A percentile compares a stretch with the other conserved stretches of the same genome.
phyloP scores from a whole-genome alignment of 2,329 filamentous ascomycete species.

The Aplosporella prunicola region DNA sequence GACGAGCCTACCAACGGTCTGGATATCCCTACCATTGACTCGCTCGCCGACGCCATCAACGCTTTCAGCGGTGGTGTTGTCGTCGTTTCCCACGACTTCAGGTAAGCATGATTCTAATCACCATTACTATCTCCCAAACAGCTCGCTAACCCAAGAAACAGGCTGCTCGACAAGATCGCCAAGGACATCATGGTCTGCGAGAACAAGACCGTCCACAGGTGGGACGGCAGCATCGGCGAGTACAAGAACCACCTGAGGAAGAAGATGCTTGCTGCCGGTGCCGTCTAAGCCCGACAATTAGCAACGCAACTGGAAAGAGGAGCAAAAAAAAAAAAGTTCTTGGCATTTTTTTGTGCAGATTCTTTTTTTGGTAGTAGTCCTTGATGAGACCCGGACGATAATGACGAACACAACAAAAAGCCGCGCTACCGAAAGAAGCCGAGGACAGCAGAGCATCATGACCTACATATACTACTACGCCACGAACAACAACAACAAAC shows the following conservation, averaged over 20 bases:
- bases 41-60: constrained; percentile 94
- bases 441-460: too few relatives aligned
- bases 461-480: too few relatives aligned
- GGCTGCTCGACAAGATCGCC: constrained; percentile 96
- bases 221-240: constrained; percentile 80
- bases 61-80: constrained; percentile 93
- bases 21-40: constrained; percentile 97
- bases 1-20: constrained; percentile 99
- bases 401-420: too few relatives aligned
- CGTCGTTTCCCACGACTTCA: constrained; percentile 97
- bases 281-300: constrained; percentile 52
- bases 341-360: background rate
- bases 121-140: background rate
- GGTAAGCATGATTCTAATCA: constrained; percentile 47
- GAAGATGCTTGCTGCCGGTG: constrained; percentile 90
- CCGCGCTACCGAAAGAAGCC: too few relatives aligned
- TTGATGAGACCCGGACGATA: too few relatives aligned
- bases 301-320: background rate
- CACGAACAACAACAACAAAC: too few relatives aligned
- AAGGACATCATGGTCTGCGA: constrained; percentile 99
- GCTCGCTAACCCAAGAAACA: constrained; percentile 37
- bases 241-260: constrained; percentile 99
- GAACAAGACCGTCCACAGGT: constrained; percentile 84
- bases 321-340: constrained; percentile 1
- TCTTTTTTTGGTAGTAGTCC: background rate